A percentile compares a stretch with the other conserved stretches of the same genome.
Evolutionary conservation across 768 basidiomycete genomes (phyloP).

Genomic region (Termitomyces sp.): DNA sequence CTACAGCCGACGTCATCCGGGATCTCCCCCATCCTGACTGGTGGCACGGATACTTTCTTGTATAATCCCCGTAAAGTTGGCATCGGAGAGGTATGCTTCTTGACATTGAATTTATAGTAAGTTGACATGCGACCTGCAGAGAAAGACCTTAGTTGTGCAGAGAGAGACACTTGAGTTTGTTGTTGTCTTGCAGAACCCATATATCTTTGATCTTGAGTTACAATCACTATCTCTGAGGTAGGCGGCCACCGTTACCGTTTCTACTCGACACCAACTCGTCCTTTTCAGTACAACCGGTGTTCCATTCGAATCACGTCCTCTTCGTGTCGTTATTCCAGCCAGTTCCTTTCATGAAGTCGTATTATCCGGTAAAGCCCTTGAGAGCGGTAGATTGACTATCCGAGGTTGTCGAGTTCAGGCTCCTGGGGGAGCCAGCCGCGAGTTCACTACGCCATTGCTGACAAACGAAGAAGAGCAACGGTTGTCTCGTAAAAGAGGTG

Average conservation of each 20-base stretch:
- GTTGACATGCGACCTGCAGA: conserved; percentile 28
- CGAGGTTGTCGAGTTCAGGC: conserved; percentile 80
- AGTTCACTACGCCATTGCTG: conserved; percentile 73
- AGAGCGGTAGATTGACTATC: conserved; percentile 64
- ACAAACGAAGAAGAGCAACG: conserved; percentile 69
- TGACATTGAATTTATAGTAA: neutral
- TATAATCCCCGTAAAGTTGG: conserved; percentile 81
- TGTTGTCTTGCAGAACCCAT: conserved; percentile 87
- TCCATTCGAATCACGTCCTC: conserved; percentile 60
- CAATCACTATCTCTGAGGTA: conserved; percentile 81
- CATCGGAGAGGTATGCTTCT: conserved; percentile 48
- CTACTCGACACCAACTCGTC: neutral
- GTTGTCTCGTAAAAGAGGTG: conserved; percentile 51
- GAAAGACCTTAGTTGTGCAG: conserved; percentile 68
- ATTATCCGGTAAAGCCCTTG: conserved; percentile 61
- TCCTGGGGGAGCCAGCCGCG: conserved; percentile 63
- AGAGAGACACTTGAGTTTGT: conserved; percentile 81
- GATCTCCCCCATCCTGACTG: conserved; percentile 47
- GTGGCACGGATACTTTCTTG: conserved; percentile 76
- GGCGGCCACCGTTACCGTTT: neutral
- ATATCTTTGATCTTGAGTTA: conserved; percentile 87
- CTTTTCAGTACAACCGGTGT: conserved; percentile 74
- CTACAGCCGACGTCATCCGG: conserved; percentile 38
- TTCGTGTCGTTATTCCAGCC: conserved; percentile 67
- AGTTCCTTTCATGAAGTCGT: conserved; percentile 70